Evolutionary conservation across 78 protist genomes (phyloP).

Genomic region (Anaeramoeba ignava): DNA sequence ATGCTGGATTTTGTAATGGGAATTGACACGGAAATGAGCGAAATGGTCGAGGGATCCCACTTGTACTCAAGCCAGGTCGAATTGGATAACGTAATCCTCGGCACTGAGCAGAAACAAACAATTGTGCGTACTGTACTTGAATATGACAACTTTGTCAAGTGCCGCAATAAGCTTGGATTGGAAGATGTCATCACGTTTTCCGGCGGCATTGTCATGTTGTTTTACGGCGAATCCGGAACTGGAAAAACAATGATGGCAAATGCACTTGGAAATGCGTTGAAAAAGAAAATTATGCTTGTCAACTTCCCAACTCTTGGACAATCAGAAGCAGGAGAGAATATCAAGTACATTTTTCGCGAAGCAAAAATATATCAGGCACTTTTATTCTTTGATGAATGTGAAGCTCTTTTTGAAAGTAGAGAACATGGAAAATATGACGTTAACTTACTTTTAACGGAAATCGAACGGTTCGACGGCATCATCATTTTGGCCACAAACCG

Average conservation of each 20-base stretch:
- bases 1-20: background rate
- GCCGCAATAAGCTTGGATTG: background rate
- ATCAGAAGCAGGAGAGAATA: conserved; percentile 4
- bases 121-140: background rate
- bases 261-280: conserved; percentile 41
- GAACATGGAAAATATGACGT: conserved; percentile 20
- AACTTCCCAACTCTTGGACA: conserved; percentile 15
- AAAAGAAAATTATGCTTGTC: conserved; percentile 42
- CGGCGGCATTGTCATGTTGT: background rate
- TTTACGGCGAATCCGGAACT: background rate
- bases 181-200: background rate
- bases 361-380: conserved; percentile 48
- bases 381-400: conserved; percentile 62
- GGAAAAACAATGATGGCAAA: conserved; percentile 39
- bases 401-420: conserved; percentile 41
- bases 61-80: background rate
- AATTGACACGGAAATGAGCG: background rate
- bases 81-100: background rate
- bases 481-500: conserved; percentile 54
- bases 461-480: conserved; percentile 42
- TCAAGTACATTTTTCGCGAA: conserved; percentile 43
- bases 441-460: conserved; percentile 28
- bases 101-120: background rate
- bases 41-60: background rate
- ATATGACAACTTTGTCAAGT: background rate